Conservation (phyloP, 495 filamentous ascomycete genomes). For the Extremus antarcticus region DNA sequence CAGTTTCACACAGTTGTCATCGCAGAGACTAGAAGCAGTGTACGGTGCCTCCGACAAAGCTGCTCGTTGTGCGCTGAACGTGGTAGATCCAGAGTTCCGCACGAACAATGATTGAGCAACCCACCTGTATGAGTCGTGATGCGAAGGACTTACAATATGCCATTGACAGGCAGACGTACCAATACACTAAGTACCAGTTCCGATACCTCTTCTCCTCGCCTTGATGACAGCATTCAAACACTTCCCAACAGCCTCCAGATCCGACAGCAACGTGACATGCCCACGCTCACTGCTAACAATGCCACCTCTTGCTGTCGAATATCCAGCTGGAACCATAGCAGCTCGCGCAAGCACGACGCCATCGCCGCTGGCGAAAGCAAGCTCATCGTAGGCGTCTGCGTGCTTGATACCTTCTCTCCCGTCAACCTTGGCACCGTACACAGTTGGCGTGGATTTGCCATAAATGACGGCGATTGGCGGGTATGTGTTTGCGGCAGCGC, state of each 20-base stretch:
- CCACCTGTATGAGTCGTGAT: no score
- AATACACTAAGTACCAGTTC: slow-evolving; percentile 19
- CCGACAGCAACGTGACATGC: slow-evolving; percentile 76
- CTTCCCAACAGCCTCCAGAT: slow-evolving; percentile 69
- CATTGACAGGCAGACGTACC: no score
- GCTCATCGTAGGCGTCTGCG: slow-evolving; percentile 73
- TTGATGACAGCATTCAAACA: slow-evolving; percentile 55
- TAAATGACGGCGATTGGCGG: slow-evolving; percentile 81
- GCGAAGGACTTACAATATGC: no score
- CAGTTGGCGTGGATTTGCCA: slow-evolving; percentile 76
- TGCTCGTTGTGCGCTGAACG: no score
- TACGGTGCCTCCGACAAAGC: no score
- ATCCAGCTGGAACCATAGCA: slow-evolving; percentile 77
- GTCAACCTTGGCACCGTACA: slow-evolving; percentile 63
- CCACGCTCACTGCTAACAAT: slow-evolving; percentile 70
- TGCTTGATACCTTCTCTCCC: slow-evolving; percentile 58
- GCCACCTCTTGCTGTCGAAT: slow-evolving; percentile 57
- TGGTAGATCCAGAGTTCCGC: no score
- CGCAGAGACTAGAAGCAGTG: no score
- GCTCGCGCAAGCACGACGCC: slow-evolving; percentile 79
- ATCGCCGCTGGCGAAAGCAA: slow-evolving; percentile 79
- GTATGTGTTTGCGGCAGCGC: slow-evolving; percentile 57
- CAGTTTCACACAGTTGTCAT: no score
- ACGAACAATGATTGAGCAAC: no score
- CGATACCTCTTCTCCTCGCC: slow-evolving; percentile 62